These are phyloP conservation scores for Aspergillus pseudonomiae DNA, from an alignment of 2,329 filamentous ascomycete species.

Conservation along the genomic window DNA sequence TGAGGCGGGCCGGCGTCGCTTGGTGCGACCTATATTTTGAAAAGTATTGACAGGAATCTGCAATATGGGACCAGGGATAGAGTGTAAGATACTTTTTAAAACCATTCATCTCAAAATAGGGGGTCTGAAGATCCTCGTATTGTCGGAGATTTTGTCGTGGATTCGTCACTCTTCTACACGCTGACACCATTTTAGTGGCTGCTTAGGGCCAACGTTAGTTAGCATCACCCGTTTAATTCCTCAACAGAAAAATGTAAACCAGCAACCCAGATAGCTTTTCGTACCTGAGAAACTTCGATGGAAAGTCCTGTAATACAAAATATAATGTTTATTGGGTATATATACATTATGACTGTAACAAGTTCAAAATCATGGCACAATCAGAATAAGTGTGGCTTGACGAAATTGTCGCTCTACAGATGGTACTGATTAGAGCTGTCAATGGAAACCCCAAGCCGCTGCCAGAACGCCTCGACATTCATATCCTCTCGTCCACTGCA, in stretches of 20 bases:
- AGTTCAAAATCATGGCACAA: background rate
- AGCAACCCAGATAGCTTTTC: background rate
- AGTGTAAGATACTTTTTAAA: background rate
- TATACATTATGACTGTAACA: background rate
- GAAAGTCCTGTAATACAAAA: background rate
- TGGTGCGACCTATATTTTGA: background rate
- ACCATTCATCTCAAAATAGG: background rate
- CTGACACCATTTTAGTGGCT: constrained; percentile 2
- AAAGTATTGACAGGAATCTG: background rate
- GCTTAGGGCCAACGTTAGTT: background rate
- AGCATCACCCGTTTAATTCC: background rate
- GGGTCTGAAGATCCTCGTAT: background rate
- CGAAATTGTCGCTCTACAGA: constrained; percentile 21
- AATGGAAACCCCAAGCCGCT: constrained; percentile 34
- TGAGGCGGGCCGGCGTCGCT: background rate
- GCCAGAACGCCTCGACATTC: constrained; percentile 42
- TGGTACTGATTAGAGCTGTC: constrained; percentile 37
- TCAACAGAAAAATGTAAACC: background rate
- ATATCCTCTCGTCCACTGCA: constrained; percentile 41
- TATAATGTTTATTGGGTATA: background rate
- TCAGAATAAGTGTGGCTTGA: background rate
- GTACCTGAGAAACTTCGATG: background rate
- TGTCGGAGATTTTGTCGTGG: background rate
- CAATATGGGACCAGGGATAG: background rate
- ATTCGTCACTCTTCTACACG: background rate